These are phyloP conservation scores for Vararia minispora DNA, from an alignment of 768 basidiomycete genomes.

Conservation along the genomic window DNA sequence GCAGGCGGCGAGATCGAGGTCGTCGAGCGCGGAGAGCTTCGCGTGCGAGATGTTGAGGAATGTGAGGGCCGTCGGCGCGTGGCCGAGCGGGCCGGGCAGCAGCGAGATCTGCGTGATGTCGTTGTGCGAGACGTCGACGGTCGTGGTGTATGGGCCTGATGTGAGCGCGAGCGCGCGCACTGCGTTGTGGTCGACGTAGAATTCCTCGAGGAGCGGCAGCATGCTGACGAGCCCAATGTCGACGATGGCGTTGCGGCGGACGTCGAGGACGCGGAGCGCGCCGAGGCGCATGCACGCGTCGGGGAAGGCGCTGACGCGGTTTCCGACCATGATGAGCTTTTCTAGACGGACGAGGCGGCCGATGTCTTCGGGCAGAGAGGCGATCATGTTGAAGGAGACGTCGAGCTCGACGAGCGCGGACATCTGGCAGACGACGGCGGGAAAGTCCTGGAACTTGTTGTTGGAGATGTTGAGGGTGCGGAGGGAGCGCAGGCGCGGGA, in stretches of 20 bases:
- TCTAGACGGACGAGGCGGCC: slow-evolving; percentile 60
- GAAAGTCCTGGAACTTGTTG: slow-evolving; percentile 79
- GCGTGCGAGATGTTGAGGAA: slow-evolving; percentile 79
- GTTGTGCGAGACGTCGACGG: slow-evolving; percentile 75
- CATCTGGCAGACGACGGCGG: slow-evolving; percentile 65
- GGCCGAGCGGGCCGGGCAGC: slow-evolving; percentile 35
- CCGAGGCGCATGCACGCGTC: slow-evolving; percentile 41
- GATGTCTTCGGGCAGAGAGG: slow-evolving; percentile 70
- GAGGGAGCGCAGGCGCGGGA: slow-evolving; percentile 61
- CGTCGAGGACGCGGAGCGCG: slow-evolving; percentile 65
- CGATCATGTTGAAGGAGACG: slow-evolving; percentile 88
- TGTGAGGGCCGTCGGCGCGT: slow-evolving; percentile 47
- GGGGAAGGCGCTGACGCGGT: slow-evolving; percentile 67
- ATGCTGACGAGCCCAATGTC: slow-evolving; percentile 61
- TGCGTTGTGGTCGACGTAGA: slow-evolving; percentile 76
- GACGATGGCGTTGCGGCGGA: slow-evolving; percentile 71
- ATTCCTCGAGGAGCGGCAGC: slow-evolving; percentile 54
- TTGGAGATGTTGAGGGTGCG: slow-evolving; percentile 87
- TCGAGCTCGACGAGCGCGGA: slow-evolving; percentile 74
- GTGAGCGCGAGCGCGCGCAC: slow-evolving; percentile 74
- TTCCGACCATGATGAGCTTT: slow-evolving; percentile 74
- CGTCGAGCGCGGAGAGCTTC: slow-evolving; percentile 78
- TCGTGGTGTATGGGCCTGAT: slow-evolving; percentile 51
- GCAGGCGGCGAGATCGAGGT: slow-evolving; percentile 60
- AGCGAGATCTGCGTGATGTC: slow-evolving; percentile 75